Conservation (phyloP, 169 alveolate genomes). For the Cryptosporidium canis region DNA sequence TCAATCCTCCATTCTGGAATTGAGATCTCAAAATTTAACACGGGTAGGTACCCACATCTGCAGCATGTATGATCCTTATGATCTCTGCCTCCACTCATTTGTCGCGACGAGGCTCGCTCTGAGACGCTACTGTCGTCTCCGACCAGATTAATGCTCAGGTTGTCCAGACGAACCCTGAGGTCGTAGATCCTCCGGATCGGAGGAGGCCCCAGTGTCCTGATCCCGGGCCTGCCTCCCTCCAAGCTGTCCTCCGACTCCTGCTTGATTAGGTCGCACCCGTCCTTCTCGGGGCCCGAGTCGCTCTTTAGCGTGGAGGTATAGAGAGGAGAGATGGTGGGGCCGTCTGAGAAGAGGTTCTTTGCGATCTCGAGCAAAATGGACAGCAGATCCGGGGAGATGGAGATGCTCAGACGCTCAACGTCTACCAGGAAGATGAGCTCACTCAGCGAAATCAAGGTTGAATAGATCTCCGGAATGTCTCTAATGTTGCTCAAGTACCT, state of each 20-base stretch:
- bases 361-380: neutral
- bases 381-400: conserved; percentile 12
- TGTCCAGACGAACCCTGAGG: neutral
- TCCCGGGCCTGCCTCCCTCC: neutral
- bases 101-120: too few relatives aligned
- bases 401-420: neutral
- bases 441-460: conserved; percentile 48
- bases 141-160: neutral
- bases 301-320: conserved; percentile 20
- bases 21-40: conserved; percentile 20
- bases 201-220: conserved; percentile 45
- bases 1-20: conserved; percentile 55
- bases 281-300: neutral
- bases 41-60: conserved; percentile 2
- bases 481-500: conserved; percentile 41
- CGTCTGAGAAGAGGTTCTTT: conserved; percentile 44
- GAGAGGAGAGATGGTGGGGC: conserved; percentile 62
- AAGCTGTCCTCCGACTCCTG: neutral
- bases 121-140: neutral
- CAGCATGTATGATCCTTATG: neutral
- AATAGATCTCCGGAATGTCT: conserved; percentile 34
- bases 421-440: conserved; percentile 3
- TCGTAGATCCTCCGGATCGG: conserved; percentile 59
- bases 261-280: neutral
- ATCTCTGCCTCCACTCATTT: neutral